Base-by-base conservation (phyloP, 352 stramenopile genomes). In the Phytophthora aleatoria region DNA sequence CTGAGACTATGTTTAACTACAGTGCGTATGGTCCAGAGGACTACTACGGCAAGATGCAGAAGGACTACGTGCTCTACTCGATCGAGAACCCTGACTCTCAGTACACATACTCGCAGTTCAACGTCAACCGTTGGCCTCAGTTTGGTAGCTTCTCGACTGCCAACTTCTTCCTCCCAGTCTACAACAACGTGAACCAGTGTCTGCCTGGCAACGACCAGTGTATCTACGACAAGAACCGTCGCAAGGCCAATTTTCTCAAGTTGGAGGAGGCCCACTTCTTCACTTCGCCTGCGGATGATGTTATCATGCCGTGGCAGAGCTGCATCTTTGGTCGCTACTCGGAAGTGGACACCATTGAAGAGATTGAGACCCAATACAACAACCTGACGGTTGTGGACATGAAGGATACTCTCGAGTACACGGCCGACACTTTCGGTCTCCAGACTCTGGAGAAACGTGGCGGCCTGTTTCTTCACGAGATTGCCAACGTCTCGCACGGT, bases 241-340 rank as follows among this genome's bases (percentile, higher is more conserved):
- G 74, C 42, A 74, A 74, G 39, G 20, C 31, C 50, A 86, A 86
- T 53, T 77, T 75, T 41, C 63, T 71, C 11, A 78, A 67, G 20
- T 42, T 79, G 33, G 44, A 61, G 15, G 65, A 62, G 28, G 74
- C 74, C 6, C 69, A 79, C 39, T 79, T 83, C 60, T 80, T 86
- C 36, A 62, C 68, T 0, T 83, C 33, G 0, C 51, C 72, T 1
- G 43, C 50, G 1, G 74, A 82, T 50, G 63, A 73, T 1, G 33
- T 57, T 13, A 69, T 83, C 35, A 66, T 76, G 38, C 74, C 74
- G 15, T 86, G 73, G 72, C 67, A 86, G 45, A 69, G 49, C 7
- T 72, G 52, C 31, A 67, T 82, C 38, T 64, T 83, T 10, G 77
- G 74, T 1, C 64, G 65, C 24, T 86, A 83, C 64, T 68, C 57